Percentiles rank a stretch among this genome's conserved stretches.
Evolutionary conservation across 352 stramenopile genomes (phyloP).

Genomic region (Phytophthora fragariae): DNA sequence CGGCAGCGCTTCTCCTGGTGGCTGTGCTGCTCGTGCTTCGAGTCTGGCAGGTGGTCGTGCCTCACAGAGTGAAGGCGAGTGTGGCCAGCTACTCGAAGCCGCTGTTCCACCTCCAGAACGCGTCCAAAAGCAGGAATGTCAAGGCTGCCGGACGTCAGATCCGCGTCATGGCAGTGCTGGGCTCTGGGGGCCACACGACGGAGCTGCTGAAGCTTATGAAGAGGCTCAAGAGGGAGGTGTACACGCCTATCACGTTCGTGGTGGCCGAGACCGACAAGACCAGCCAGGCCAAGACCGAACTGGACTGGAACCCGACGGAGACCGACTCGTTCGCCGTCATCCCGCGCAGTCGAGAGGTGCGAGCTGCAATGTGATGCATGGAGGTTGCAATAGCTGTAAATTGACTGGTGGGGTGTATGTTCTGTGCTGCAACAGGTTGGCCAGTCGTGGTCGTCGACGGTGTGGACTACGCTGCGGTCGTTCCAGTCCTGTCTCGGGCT

Average conservation of each 20-base stretch:
- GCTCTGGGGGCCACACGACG: constrained; percentile 93
- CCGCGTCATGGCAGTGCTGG: constrained; percentile 84
- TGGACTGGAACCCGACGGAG: constrained; percentile 65
- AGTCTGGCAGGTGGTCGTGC: constrained; percentile 41
- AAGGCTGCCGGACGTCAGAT: constrained; percentile 20
- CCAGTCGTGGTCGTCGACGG: constrained; percentile 92
- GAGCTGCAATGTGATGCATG: constrained; percentile 1
- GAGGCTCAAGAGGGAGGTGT: constrained; percentile 75
- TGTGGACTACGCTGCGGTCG: constrained; percentile 88
- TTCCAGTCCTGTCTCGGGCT: constrained; percentile 80
- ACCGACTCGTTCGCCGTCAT: constrained; percentile 81
- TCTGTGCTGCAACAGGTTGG: constrained; percentile 68
- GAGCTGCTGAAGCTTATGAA: constrained; percentile 96
- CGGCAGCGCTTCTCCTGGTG: constrained; percentile 26
- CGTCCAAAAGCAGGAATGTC: constrained; percentile 6
- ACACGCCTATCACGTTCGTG: constrained; percentile 90
- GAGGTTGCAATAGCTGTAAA: background rate
- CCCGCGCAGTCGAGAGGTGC: constrained; percentile 91
- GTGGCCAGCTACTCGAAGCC: constrained; percentile 32
- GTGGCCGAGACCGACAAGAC: constrained; percentile 93
- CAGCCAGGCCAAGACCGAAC: constrained; percentile 74
- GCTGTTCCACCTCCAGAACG: constrained; percentile 30
- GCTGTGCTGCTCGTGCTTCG: constrained; percentile 34
- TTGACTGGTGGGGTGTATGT: constrained; percentile 2
- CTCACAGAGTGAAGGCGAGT: constrained; percentile 31